These are phyloP conservation scores for Dryas integrifolia DNA, from an alignment of 331 rosid genomes.

Conservation along the genomic window DNA sequence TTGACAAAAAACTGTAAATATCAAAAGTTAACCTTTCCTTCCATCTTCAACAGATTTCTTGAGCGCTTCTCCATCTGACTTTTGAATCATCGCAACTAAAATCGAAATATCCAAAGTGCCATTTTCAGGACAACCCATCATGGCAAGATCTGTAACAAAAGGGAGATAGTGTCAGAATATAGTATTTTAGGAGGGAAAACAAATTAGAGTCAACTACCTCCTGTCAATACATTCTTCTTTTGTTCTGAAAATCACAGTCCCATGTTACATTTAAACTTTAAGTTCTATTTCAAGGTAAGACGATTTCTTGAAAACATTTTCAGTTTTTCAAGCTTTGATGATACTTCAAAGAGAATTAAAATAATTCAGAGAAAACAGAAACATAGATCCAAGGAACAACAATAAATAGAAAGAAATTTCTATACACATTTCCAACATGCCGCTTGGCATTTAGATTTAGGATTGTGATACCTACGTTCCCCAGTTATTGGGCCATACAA, in stretches of 20 bases:
- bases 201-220: background rate
- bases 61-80: conserved; percentile 57
- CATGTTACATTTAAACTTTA: conserved; percentile 6
- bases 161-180: background rate
- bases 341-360: background rate
- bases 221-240: too few relatives aligned
- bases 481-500: too few relatives aligned
- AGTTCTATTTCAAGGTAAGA: background rate
- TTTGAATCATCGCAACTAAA: conserved; percentile 64
- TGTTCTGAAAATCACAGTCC: background rate
- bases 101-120: conserved; percentile 51
- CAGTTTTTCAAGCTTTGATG: background rate
- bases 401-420: background rate
- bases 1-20: conserved; percentile 18
- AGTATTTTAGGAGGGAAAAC: background rate
- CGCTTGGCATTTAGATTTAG: background rate
- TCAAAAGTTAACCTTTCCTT: conserved; percentile 49
- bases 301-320: background rate
- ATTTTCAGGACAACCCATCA: conserved; percentile 61
- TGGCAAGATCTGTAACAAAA: conserved; percentile 51
- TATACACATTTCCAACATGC: background rate
- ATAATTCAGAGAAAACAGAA: background rate
- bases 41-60: conserved; percentile 42
- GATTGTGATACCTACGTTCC: background rate
- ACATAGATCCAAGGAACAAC: background rate